Conservation (phyloP, 192 early-diverging fungal species). For the Linnemannia elongata region DNA sequence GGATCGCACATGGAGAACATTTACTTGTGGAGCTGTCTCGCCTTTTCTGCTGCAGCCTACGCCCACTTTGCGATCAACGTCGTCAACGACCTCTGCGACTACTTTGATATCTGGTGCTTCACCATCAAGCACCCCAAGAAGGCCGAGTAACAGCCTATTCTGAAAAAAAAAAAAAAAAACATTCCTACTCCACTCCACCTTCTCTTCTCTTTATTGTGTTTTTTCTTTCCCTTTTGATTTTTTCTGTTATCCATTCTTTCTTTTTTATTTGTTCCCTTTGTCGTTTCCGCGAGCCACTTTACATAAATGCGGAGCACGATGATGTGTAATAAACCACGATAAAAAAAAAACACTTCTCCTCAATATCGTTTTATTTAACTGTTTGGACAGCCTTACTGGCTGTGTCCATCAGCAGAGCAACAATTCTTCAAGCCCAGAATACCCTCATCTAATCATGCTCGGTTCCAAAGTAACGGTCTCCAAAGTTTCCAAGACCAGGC, state of each 20-base stretch:
- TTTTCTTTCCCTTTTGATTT: not conserved
- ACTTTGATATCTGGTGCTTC: constrained; percentile 85
- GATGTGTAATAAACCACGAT: constrained; percentile 1
- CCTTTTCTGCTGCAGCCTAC: constrained; percentile 72
- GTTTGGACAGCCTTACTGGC: not conserved
- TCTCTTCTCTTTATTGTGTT: not conserved
- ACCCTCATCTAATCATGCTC: constrained; percentile 35
- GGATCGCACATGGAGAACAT: constrained; percentile 65
- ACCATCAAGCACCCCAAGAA: constrained; percentile 80
- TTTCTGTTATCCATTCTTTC: not conserved
- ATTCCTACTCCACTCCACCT: not conserved
- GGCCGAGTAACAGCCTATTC: constrained; percentile 28
- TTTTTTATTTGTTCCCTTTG: not conserved
- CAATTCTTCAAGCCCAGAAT: not conserved
- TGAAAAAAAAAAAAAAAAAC: not conserved
- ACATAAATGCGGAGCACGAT: not conserved
- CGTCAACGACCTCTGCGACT: constrained; percentile 79
- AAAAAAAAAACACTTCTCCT: not conserved
- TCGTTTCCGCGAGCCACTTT: not conserved
- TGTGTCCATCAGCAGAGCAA: not conserved
- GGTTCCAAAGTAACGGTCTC: constrained; percentile 74
- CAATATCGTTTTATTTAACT: not conserved
- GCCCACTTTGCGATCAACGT: constrained; percentile 78
- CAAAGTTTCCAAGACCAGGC: constrained; percentile 93
- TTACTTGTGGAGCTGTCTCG: constrained; percentile 69